Evolutionary conservation across 345 rosid genomes (phyloP).

Genomic region (sweet orange (Citrus sinensis)): DNA sequence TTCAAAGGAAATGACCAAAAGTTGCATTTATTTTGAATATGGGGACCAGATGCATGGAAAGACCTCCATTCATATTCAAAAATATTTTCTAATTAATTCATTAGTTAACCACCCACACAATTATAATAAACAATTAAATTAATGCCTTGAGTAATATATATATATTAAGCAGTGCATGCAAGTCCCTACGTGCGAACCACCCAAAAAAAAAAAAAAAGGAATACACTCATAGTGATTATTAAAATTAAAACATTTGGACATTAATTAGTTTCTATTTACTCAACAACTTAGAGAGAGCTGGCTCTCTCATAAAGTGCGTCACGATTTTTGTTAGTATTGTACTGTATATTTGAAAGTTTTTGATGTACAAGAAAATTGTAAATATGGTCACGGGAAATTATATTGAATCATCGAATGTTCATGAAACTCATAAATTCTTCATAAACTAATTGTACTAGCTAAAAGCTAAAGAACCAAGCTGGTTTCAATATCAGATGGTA

Average conservation of each 20-base stretch:
- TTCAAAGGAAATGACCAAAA: constrained; percentile 21
- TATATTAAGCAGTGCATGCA: no score
- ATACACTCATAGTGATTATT: not conserved
- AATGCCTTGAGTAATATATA: no score
- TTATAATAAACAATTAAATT: not conserved
- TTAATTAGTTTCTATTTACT: no score
- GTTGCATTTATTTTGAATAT: constrained; percentile 5
- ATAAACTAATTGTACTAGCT: not conserved
- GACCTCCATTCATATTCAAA: not conserved
- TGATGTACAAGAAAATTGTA: constrained; percentile 3
- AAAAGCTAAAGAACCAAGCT: not conserved
- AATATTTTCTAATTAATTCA: not conserved
- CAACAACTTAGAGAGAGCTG: not conserved
- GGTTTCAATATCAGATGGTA: not conserved
- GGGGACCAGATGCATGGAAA: not conserved
- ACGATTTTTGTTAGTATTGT: not conserved
- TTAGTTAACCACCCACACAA: not conserved
- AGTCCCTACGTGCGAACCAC: not conserved
- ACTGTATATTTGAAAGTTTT: not conserved
- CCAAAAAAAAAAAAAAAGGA: no score
- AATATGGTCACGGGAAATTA: constrained; percentile 4
- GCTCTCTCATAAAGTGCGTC: not conserved
- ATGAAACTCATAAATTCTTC: constrained; percentile 16
- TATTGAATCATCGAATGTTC: constrained; percentile 13
- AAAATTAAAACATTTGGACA: no score